Percentiles rank a stretch among this genome's conserved stretches.
These are phyloP conservation scores for Cercophora sp. DNA, from an alignment of 495 filamentous ascomycete genomes.

Conservation along the genomic window DNA sequence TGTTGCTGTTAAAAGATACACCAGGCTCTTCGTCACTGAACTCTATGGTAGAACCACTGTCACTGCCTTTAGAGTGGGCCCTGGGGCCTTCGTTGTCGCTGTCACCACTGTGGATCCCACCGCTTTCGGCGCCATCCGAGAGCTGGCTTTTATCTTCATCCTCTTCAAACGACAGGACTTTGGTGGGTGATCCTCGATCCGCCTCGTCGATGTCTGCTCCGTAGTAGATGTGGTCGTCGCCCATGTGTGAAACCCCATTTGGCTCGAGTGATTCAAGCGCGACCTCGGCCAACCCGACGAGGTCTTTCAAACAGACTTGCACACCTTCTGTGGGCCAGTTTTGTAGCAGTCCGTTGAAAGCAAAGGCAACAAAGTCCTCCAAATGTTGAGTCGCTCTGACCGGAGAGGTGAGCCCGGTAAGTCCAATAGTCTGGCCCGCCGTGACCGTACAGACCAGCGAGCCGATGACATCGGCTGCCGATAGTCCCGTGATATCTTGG, in stretches of 20 bases:
- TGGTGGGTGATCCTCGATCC: too few relatives aligned
- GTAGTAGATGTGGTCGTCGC: not conserved
- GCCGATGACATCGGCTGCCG: not conserved
- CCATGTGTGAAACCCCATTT: not conserved
- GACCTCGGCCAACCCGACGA: not conserved
- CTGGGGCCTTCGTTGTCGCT: too few relatives aligned
- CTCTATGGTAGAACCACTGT: too few relatives aligned
- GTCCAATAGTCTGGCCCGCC: not conserved
- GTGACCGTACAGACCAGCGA: not conserved
- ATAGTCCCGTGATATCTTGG: not conserved
- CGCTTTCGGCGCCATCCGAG: too few relatives aligned
- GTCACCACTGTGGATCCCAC: too few relatives aligned
- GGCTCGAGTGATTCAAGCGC: not conserved
- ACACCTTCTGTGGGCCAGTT: not conserved
- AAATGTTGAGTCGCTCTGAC: not conserved
- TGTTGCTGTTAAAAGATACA: too few relatives aligned
- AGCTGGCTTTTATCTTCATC: too few relatives aligned
- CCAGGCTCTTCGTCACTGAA: too few relatives aligned
- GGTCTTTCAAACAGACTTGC: not conserved
- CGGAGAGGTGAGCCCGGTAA: not conserved
- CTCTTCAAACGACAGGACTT: too few relatives aligned
- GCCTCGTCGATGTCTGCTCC: not conserved
- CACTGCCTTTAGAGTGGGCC: too few relatives aligned
- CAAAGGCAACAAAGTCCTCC: constrained; percentile 2
- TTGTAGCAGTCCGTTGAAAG: not conserved